A percentile compares a stretch with the other conserved stretches of the same genome.
Evolutionary conservation across 768 basidiomycete genomes (phyloP).

Genomic region (Agrocybe praecox): DNA sequence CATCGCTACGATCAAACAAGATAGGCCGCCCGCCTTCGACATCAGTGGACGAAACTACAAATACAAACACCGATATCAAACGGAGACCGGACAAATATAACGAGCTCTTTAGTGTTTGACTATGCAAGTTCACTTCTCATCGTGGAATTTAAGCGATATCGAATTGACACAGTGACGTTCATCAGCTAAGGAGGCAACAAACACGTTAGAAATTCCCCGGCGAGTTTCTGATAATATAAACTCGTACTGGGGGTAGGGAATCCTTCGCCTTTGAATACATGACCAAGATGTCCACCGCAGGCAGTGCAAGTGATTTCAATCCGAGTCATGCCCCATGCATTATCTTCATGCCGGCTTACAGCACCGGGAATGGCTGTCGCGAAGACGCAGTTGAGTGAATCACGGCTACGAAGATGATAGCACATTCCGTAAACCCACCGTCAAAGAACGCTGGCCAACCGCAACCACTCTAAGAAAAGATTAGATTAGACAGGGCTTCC

Average conservation of each 20-base stretch:
- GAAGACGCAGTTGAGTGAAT: neutral
- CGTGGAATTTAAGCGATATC: constrained; percentile 76
- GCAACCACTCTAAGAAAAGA: constrained; percentile 65
- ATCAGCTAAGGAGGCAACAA: constrained; percentile 51
- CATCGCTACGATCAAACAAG: neutral
- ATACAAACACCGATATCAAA: too few species aligned
- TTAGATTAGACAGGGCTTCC: neutral
- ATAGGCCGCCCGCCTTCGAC: neutral
- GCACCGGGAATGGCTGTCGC: constrained; percentile 83
- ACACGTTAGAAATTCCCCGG: neutral
- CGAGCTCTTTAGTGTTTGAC: too few species aligned
- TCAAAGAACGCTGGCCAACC: constrained; percentile 99
- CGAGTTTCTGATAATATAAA: neutral
- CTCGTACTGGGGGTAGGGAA: constrained; percentile 75
- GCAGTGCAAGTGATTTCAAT: constrained; percentile 90
- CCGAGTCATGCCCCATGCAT: constrained; percentile 62
- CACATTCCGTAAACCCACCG: constrained; percentile 53
- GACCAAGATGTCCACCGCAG: constrained; percentile 92
- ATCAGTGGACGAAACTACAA: neutral
- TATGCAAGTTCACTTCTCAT: constrained; percentile 36
- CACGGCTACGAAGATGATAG: neutral
- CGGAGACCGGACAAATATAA: too few species aligned
- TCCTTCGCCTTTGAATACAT: constrained; percentile 94
- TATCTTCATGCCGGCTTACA: constrained; percentile 77
- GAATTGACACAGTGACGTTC: constrained; percentile 93